These are phyloP conservation scores for Lasiosphaeris hirsuta DNA, from an alignment of 495 filamentous ascomycete genomes.

Conservation along the genomic window DNA sequence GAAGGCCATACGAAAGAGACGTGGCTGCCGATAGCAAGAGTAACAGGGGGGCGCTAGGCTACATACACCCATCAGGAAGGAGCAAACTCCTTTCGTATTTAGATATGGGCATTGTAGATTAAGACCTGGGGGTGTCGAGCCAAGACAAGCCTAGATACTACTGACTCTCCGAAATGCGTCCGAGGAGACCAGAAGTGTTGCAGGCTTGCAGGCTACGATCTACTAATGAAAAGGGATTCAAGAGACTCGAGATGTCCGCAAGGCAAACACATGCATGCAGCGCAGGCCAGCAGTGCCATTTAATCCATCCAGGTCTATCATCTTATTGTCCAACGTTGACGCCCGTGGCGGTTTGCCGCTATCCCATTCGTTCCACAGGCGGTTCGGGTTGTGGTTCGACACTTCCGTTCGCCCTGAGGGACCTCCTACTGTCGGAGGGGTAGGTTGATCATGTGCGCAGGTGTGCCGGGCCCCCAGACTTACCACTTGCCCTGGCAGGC, in stretches of 20 bases:
- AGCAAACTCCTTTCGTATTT: constrained; percentile 38
- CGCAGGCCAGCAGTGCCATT: not conserved
- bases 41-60: constrained; percentile 16
- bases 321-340: constrained; percentile 16
- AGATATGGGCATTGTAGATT: constrained; percentile 39
- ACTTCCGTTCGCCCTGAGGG: constrained; percentile 8
- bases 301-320: constrained; percentile 6
- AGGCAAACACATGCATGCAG: constrained; percentile 12
- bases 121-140: constrained; percentile 17
- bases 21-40: constrained; percentile 1
- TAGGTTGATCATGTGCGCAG: constrained; percentile 14
- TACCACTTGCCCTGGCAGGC: not conserved
- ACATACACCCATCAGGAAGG: constrained; percentile 37
- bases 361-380: constrained; percentile 39
- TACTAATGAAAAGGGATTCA: constrained; percentile 11
- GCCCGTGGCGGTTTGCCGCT: constrained; percentile 39
- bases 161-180: not conserved
- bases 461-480: not conserved
- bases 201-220: constrained; percentile 10
- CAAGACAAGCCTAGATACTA: constrained; percentile 1
- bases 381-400: constrained; percentile 2
- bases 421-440: constrained; percentile 5
- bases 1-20: not conserved
- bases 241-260: not conserved
- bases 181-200: constrained; percentile 4